Conservation (phyloP, 306 rosid species). For the Aeschynomene evenia region DNA sequence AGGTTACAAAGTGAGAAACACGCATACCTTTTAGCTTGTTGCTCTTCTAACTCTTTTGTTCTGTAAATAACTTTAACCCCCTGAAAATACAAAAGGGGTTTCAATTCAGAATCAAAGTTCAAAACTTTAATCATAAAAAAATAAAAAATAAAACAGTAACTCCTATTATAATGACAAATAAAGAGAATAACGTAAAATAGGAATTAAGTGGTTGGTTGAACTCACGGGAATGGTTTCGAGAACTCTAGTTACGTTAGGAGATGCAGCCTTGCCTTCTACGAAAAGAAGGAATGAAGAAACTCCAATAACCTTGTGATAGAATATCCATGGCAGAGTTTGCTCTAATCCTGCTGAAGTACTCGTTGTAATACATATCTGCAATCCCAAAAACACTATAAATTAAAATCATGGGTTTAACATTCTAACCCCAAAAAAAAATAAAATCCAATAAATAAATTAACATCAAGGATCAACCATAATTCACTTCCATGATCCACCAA, state of each 20-base stretch:
- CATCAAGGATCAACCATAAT: slow-evolving; percentile 13
- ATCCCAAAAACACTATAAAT: slow-evolving; percentile 10
- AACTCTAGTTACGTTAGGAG: slow-evolving; percentile 71
- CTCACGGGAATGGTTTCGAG: slow-evolving; percentile 89
- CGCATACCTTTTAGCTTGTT: slow-evolving; percentile 80
- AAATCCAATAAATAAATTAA: not conserved
- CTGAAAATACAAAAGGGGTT: slow-evolving; percentile 34
- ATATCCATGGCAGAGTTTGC: slow-evolving; percentile 94
- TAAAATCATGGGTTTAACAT: not conserved
- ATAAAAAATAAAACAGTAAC: not conserved
- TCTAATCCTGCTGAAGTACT: slow-evolving; percentile 89
- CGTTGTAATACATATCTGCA: slow-evolving; percentile 67
- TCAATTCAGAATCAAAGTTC: slow-evolving; percentile 23
- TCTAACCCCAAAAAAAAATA: not conserved
- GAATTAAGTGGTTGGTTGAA: slow-evolving; percentile 1
- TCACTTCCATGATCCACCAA: not conserved
- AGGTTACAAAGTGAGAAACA: not conserved
- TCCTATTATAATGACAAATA: not conserved
- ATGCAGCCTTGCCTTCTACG: slow-evolving; percentile 95
- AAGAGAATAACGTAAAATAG: not conserved
- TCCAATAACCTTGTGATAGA: slow-evolving; percentile 90
- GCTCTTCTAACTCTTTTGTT: slow-evolving; percentile 88
- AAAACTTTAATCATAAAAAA: not conserved
- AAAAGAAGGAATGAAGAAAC: slow-evolving; percentile 82
- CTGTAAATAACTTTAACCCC: slow-evolving; percentile 87